Conservation (phyloP, 2,329 filamentous ascomycete genomes). For the Beauveria varroae region DNA sequence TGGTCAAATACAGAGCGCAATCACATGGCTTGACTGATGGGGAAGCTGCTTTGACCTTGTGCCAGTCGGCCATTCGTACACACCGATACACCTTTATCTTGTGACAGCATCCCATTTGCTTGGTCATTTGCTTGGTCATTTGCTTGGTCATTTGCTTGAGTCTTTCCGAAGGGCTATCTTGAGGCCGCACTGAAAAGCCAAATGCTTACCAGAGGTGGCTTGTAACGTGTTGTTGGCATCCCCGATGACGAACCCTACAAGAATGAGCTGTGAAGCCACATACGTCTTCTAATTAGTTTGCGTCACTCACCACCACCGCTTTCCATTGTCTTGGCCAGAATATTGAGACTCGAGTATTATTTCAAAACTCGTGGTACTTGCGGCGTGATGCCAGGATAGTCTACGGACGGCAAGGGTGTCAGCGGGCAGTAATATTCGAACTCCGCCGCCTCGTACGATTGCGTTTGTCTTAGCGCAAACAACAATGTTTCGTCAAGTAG, state of each 20-base stretch:
- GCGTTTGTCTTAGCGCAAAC: conserved; percentile 21
- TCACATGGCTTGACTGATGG: conserved; percentile 24
- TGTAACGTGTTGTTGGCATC: conserved; percentile 30
- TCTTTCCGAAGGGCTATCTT: conserved; percentile 26
- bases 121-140: conserved; percentile 32
- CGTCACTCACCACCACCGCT: conserved; percentile 24
- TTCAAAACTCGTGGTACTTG: conserved; percentile 25
- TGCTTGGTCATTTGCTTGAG: conserved; percentile 34
- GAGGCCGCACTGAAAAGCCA: conserved; percentile 35
- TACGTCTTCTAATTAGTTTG: too few relatives aligned
- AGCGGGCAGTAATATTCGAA: conserved; percentile 24
- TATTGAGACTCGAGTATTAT: conserved; percentile 31
- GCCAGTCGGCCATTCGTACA: conserved; percentile 27
- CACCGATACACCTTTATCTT: conserved; percentile 21
- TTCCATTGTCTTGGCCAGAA: conserved; percentile 29
- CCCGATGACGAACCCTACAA: conserved; percentile 28
- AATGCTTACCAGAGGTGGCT: conserved; percentile 38
- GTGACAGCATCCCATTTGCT: conserved; percentile 29
- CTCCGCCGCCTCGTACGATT: conserved; percentile 16
- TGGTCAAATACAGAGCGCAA: conserved; percentile 33
- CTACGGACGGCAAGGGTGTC: conserved; percentile 17
- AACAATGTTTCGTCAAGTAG: conserved; percentile 29
- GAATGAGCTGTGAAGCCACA: not conserved
- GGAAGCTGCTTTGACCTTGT: conserved; percentile 29
- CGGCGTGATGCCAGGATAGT: conserved; percentile 22